A percentile compares a stretch with the other conserved stretches of the same genome.
phyloP scores from a whole-genome alignment of 2,329 filamentous ascomycete genomes.

The Ophiostoma sp. region DNA sequence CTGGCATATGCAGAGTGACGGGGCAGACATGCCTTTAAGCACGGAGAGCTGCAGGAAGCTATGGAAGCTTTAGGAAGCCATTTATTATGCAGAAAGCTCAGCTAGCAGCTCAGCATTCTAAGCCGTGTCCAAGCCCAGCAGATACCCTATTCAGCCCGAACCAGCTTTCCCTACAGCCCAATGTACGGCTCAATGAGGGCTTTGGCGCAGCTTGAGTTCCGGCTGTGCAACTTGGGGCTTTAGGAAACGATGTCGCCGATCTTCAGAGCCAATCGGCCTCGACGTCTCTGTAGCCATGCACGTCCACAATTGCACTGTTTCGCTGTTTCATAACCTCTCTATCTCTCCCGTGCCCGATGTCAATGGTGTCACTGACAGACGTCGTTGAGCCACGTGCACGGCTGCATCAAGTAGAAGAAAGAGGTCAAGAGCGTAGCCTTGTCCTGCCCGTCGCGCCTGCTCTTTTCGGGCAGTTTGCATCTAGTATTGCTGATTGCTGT shows the following conservation, averaged over 20 bases:
- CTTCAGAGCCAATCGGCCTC: not conserved
- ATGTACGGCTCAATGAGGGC: not conserved
- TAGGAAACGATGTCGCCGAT: not conserved
- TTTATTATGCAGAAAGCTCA: not conserved
- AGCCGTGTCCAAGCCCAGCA: not conserved
- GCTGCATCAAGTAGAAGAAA: not conserved
- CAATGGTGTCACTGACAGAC: not conserved
- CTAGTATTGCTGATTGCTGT: not conserved
- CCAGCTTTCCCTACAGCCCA: not conserved
- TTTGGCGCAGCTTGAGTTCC: not conserved
- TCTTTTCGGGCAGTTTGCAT: not conserved
- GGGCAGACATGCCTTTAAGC: not conserved
- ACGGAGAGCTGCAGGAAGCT: not conserved
- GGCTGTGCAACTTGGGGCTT: not conserved
- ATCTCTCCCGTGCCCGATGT: not conserved
- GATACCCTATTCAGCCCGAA: not conserved
- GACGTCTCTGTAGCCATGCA: not conserved
- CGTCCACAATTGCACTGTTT: no score
- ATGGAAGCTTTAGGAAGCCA: no score
- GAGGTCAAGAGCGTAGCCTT: not conserved
- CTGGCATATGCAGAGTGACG: not conserved
- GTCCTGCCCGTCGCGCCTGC: not conserved
- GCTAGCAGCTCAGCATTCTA: not conserved
- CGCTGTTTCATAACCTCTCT: no score
- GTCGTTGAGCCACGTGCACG: not conserved